Evolutionary conservation across 345 rosid species (phyloP), one percentile per base, ranked within the genome.

Genomic region (Noccaea caerulescens): DNA sequence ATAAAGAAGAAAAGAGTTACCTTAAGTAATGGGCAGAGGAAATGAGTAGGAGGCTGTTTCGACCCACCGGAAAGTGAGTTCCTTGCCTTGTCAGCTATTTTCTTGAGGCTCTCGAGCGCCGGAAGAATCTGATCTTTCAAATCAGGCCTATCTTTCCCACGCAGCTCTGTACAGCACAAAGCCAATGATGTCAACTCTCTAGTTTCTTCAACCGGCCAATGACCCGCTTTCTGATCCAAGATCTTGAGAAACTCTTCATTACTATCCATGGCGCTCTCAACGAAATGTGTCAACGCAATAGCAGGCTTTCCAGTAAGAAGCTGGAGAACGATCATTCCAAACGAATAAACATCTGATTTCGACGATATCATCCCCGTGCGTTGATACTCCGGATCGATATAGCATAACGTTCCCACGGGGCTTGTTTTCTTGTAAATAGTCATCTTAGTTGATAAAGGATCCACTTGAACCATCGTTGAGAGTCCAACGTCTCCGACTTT

Each of bases 401-500:
- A 93, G 72, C 92, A 83, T 13, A 87, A 78, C 7, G 98, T 91
- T 45, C 98, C 98, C 36, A 85, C 96, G 0, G 88, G 93, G 37
- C 80, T 87, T n/a, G 92, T 87, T 51, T 85, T 84, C 46, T 77
- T 84, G 78, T 61, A 77, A 46, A 64, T 44, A 8, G 84, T 72
- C 69, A 86, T 76, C 46, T 72, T 55, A 20, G 65, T 64, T 3
- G 76, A 77, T 65, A 76, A 25, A 56, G 83, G 66, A 42, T 86
- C 91, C 0, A 76, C 72, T 23, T 69, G 72, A 23, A 90, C 81
- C 79, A 83, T 77, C 11, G 85, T 86, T n/a, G 98, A 85, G 18
- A 93, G 88, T 36, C 98, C 98, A 2, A 93, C 92, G 63, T 93
- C 96, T 54, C 98, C 88, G 1, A 93, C 83, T 80, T 93, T 93